Conservation (phyloP, 1,284 basidiomycete species). For the Anthracocystis panici-leucophaei region DNA sequence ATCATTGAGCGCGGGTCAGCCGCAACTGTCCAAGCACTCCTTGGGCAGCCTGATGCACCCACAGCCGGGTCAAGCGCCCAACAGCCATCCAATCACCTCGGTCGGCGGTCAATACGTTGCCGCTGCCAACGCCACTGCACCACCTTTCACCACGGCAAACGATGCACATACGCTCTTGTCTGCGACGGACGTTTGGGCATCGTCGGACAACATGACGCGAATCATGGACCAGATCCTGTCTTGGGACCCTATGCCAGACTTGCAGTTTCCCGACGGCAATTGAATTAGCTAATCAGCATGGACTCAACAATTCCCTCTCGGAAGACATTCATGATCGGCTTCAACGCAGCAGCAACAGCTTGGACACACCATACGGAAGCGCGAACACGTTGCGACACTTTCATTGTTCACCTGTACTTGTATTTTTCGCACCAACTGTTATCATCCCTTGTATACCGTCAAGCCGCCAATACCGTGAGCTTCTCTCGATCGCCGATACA, state of each 20-base stretch:
- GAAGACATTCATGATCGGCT: too few relatives aligned
- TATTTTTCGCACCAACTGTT: too few relatives aligned
- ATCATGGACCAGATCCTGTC: slow-evolving; percentile 35
- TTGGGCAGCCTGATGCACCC: neutral
- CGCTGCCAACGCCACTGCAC: neutral
- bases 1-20: neutral
- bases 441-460: too few relatives aligned
- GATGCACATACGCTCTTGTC: slow-evolving; percentile 3
- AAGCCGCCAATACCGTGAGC: too few relatives aligned
- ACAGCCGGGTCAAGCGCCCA: neutral
- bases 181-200: slow-evolving; percentile 4
- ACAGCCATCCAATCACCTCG: neutral
- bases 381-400: too few relatives aligned
- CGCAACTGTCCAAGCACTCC: slow-evolving; percentile 1
- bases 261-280: slow-evolving; percentile 1
- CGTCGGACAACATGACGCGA: slow-evolving; percentile 27
- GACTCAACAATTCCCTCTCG: neutral
- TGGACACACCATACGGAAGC: too few relatives aligned
- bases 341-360: too few relatives aligned
- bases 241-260: slow-evolving; percentile 13
- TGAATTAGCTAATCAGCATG: neutral
- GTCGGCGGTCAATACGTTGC: neutral
- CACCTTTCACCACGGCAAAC: neutral
- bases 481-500: too few relatives aligned
- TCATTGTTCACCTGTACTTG: too few relatives aligned